Evolutionary conservation across 2,329 filamentous ascomycete genomes (phyloP).

Genomic region (Colletotrichum sansevieriae): DNA sequence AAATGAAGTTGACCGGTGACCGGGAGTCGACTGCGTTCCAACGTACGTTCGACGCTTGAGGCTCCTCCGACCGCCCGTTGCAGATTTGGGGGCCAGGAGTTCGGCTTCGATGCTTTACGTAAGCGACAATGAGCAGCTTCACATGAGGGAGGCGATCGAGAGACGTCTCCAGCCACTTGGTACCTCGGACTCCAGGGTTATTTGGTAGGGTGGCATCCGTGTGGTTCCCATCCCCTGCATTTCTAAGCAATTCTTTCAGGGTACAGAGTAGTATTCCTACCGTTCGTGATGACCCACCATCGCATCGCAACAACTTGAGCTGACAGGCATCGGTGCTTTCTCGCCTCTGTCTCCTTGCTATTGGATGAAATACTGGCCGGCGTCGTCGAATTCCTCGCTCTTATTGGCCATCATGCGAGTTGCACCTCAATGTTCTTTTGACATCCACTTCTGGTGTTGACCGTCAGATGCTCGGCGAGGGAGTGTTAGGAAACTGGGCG

Average conservation of each 20-base stretch:
- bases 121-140: background rate
- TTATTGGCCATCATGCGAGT: conserved; percentile 34
- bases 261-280: conserved; percentile 16
- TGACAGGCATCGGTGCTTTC: conserved; percentile 4
- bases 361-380: conserved; percentile 32
- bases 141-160: background rate
- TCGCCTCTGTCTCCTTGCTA: background rate
- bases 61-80: conserved; percentile 3
- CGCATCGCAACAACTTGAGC: conserved; percentile 2
- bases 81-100: conserved; percentile 25
- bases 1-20: background rate
- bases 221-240: conserved; percentile 11
- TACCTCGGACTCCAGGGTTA: conserved; percentile 6
- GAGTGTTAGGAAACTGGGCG: background rate
- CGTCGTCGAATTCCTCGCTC: background rate
- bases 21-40: background rate
- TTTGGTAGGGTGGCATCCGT: conserved; percentile 8
- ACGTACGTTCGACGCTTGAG: conserved; percentile 9
- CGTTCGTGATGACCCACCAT: conserved; percentile 16
- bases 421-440: conserved; percentile 19
- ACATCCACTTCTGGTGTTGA: conserved; percentile 4
- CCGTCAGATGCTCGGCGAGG: too few relatives aligned
- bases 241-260: conserved; percentile 8
- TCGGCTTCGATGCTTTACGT: conserved; percentile 1
- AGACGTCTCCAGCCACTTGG: conserved; percentile 30